Base-by-base conservation (phyloP, 176 grass and related monocot genomes). In the Ensete ventricosum region DNA sequence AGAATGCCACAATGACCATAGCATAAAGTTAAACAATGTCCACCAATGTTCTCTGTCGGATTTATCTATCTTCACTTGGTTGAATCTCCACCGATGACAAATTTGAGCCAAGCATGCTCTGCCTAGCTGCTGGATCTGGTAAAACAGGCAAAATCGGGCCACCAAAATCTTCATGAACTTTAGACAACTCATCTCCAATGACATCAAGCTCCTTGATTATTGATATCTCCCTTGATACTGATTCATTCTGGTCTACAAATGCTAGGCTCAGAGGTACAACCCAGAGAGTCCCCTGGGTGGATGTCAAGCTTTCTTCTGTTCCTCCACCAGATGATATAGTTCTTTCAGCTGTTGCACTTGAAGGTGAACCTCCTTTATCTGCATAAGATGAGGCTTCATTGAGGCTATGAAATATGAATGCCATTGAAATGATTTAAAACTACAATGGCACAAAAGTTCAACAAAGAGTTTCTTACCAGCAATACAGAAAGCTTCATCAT, bases 211-310 rank as follows among this genome's bases (percentile, higher is more conserved):
- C 68, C 34, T 55, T 77, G 17, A 82, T 82, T 52, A 77, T 54
- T 25, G 68, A 69, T 75, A 73, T 55, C 67, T 79, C 81, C 43
- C 22, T 76, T 14, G 60, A 65, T 59, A 57, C 82, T 17, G 57
- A 53, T 60, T 87, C 71, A 13, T 76, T 67, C 50, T 83, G 72
- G 20, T 84, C 77, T 9, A 74, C 34, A 12, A 55, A 84, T 84
- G 14, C 76, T 27, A 90, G 87, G 84, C 62, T 80, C 34, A 54
- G 54, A 14, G 54, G 54, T 17, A 17, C 54, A 57, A 57, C 12
- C 54, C 54, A 57, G 54, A 14, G 54, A 4, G 17, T 14, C 17
- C 54, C 54, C 12, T 57, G 14, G 54, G 14, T 17, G 12, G 54
- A 57, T 57, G 54, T 12, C 12, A 57, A 50, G 17, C 14, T 57